Conservation (phyloP, 2,329 filamentous ascomycete species). For the Fusarium verrucosum region DNA sequence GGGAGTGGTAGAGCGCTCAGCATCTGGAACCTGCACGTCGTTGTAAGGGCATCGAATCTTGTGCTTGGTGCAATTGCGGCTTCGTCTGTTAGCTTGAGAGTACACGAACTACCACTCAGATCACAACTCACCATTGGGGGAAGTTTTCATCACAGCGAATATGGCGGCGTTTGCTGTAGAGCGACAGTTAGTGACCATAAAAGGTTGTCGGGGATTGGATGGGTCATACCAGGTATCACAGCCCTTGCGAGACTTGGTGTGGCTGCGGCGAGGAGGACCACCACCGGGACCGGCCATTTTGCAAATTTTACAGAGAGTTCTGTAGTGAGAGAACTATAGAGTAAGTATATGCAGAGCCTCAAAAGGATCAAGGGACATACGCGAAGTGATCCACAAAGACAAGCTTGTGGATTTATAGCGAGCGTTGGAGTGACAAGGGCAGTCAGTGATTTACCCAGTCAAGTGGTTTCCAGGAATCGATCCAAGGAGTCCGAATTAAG, state of each 20-base stretch:
- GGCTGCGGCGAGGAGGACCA: constrained; percentile 87
- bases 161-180: constrained; percentile 81
- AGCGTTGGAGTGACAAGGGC: constrained; percentile 46
- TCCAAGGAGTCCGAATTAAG: constrained; percentile 29
- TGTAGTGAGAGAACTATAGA: constrained; percentile 42
- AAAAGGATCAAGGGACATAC: constrained; percentile 40
- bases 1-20: constrained; percentile 67
- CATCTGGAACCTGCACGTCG: constrained; percentile 75
- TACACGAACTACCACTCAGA: background rate
- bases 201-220: background rate
- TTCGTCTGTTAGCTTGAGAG: constrained; percentile 50
- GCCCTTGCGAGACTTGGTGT: constrained; percentile 98
- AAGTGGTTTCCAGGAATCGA: constrained; percentile 20
- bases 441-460: constrained; percentile 29
- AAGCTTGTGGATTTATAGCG: constrained; percentile 51
- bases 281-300: constrained; percentile 93
- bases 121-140: constrained; percentile 82
- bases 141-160: constrained; percentile 98
- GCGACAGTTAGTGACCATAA: constrained; percentile 11
- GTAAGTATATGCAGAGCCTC: constrained; percentile 24
- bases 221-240: constrained; percentile 83
- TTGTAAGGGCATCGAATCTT: constrained; percentile 99
- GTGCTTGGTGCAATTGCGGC: constrained; percentile 98
- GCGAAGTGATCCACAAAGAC: constrained; percentile 44
- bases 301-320: constrained; percentile 47